Conservation (phyloP, 495 filamentous ascomycete species). For the Staphylotrichum longicolle region DNA sequence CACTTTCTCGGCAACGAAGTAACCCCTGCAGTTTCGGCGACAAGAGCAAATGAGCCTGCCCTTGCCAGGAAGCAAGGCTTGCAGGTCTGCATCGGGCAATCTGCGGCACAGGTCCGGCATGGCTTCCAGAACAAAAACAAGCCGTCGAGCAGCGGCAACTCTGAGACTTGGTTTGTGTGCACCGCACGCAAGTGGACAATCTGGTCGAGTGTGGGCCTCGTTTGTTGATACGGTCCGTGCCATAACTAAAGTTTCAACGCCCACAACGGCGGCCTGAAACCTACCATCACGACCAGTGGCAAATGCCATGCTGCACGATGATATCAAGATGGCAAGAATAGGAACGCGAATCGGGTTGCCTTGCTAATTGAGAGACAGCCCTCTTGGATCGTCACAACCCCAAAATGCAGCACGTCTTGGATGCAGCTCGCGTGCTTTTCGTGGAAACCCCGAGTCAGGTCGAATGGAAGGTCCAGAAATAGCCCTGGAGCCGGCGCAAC, state of each 20-base stretch:
- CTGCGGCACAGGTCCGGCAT: background rate
- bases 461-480: background rate
- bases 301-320: too few species aligned
- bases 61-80: background rate
- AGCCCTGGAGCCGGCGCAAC: background rate
- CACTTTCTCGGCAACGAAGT: background rate
- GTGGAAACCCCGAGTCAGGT: background rate
- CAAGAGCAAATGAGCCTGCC: background rate
- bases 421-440: background rate
- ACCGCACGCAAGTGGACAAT: background rate
- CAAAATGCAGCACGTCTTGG: too few species aligned
- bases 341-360: too few species aligned
- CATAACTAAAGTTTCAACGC: too few species aligned
- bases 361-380: too few species aligned
- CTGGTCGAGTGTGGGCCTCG: too few species aligned
- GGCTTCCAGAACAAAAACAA: slow-evolving; percentile 5
- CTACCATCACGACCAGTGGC: too few species aligned
- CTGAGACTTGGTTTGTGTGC: background rate
- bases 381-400: too few species aligned
- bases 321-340: too few species aligned
- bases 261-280: too few species aligned
- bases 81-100: slow-evolving; percentile 3
- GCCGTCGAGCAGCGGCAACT: background rate
- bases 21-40: background rate
- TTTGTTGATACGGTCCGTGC: too few species aligned